Base-by-base conservation (phyloP, 192 early-diverging fungal species). In the Diversispora epigaea region DNA sequence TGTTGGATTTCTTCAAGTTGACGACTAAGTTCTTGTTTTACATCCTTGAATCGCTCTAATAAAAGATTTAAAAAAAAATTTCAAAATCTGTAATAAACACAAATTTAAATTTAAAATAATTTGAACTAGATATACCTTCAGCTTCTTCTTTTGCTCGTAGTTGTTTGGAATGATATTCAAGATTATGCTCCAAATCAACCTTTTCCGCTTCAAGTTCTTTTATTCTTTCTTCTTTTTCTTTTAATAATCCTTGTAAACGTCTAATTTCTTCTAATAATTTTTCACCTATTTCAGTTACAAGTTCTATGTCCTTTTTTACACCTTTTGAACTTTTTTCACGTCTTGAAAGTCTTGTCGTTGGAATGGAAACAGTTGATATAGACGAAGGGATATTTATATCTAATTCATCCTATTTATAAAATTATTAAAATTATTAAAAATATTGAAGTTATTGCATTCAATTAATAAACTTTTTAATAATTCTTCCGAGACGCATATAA, bases 21-120 rank as follows among this genome's bases (percentile, higher is more conserved):
- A 22, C 77, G 57, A 40, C 79, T 82, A 43, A 86, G 71, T 55
- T 83, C 80, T 77, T 89, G 85, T 19, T 78, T 81, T 45, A 84
- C 84, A 43, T 84, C 83, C 25, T 89, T 89, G 39, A 86, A 74
- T 49, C 76, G 75, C 39, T 86, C 87, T 89, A n/a, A n/a, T n/a
- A n/a, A n/a, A n/a, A n/a, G n/a, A n/a, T n/a, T n/a, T n/a, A n/a
- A n/a, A n/a, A n/a, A n/a, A n/a, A n/a, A n/a, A n/a, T n/a, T n/a
- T n/a, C 25, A 32, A 32, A 32, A 32, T 32, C 25, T 32, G 25
- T 32, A 32, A 32, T 32, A 32, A 32, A 32, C 25, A 32, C 25
- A 68, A 39, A 25, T 40, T 22, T 17, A 57, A 57, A 57, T 4
- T 17, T 25, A 70, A 7, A 50, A 11, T 58, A 62, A 69, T 44